phyloP scores from a whole-genome alignment of 2,329 filamentous ascomycete genomes.

The Phaeosphaeria sp. region DNA sequence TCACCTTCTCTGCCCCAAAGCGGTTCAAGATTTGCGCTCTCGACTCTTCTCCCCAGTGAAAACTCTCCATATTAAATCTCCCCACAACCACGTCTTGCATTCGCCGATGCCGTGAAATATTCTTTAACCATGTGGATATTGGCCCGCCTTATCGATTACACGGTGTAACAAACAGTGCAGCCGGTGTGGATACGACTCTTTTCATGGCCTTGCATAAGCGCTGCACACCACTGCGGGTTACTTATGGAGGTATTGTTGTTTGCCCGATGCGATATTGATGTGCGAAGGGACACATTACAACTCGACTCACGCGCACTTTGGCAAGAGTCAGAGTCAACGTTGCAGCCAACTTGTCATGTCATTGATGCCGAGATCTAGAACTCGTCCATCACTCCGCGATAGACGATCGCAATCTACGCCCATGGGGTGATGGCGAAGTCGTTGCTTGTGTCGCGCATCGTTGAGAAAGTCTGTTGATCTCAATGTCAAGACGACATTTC shows the following conservation, averaged over 20 bases:
- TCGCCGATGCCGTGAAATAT: background rate
- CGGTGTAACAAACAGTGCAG: background rate
- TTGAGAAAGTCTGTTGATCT: background rate
- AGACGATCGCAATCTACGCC: background rate
- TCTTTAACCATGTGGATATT: background rate
- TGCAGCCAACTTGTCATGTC: background rate
- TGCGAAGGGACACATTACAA: background rate
- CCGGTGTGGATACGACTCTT: constrained; percentile 20
- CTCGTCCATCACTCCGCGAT: no score
- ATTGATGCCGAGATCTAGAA: background rate
- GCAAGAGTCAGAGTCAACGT: background rate
- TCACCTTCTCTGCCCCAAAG: background rate
- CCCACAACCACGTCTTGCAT: background rate
- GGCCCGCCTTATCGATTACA: constrained; percentile 11
- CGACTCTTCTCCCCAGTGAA: constrained; percentile 1
- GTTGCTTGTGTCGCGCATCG: background rate
- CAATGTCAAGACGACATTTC: background rate
- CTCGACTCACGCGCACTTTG: no score
- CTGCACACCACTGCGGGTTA: constrained; percentile 7
- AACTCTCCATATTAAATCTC: background rate
- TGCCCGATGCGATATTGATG: no score
- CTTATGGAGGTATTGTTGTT: no score
- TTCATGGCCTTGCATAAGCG: constrained; percentile 20
- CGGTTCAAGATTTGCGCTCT: constrained; percentile 1
- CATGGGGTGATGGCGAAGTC: background rate